Base-by-base conservation (phyloP, 331 rosid genomes). In the Dryas integrifolia region DNA sequence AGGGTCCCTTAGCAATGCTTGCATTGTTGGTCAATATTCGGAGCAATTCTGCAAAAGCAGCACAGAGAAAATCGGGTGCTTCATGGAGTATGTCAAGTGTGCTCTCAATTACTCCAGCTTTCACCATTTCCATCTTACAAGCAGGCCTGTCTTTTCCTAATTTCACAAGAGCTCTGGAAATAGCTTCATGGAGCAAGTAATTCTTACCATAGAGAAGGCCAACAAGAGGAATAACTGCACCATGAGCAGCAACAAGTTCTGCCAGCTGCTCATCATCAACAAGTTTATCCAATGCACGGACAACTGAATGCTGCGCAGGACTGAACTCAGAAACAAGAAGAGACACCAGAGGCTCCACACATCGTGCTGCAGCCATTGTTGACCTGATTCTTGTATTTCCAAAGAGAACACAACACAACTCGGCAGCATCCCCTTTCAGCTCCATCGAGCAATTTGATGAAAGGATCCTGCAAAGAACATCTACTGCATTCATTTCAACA, bases 401-500 rank as follows among this genome's bases (percentile, higher is more conserved):
- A 70, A 95, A 94, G 66, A 91, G 96, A 73, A 92, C 98, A 67
- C 93, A 85, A 26, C 98, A 91, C 82, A 95, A 76, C 77, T 95
- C 98, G 49, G 97, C 97, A 55, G 98, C 98, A 78, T 88, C 98
- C 66, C 96, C 96, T 83, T 88, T 95, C 84, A 95, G 88, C 76
- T 91, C 98, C 85, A 86, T 84, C 1, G 98, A 88, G 81, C 96
- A 89, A 83, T 82, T 81, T 8, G 97, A 88, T 30, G 98, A 95
- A 76, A 95, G 93, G 80, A 95, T 95, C 88, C 87, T 86, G 82
- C 95, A 95, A 77, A 95, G 97, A 79, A 95, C 98, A 86, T 95
- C 98, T 66, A 95, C 92, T 66, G 98, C 98, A 78, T 95, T 95
- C 96, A 91, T 91, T 83, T 95, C 98, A 76, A 95, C 96, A 71